These are phyloP conservation scores for Penicillium digitatum DNA, from an alignment of 2,329 filamentous ascomycete species.

Conservation along the genomic window DNA sequence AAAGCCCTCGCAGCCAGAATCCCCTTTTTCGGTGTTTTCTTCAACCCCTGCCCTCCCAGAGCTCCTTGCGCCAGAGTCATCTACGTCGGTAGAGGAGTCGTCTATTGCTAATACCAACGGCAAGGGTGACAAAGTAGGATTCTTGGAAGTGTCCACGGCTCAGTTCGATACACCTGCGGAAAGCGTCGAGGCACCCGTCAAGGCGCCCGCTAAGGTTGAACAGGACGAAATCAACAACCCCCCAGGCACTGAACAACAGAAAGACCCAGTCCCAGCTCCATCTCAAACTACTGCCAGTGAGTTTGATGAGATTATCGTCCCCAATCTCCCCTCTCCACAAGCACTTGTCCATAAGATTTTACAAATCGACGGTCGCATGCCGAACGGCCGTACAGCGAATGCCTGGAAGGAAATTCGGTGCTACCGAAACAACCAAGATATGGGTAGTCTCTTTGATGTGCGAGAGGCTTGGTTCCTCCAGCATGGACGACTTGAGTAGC, in stretches of 20 bases:
- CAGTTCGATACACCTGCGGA: not conserved
- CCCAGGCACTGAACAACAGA: not conserved
- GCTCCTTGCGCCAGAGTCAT: not conserved
- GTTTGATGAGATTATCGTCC: conserved; percentile 26
- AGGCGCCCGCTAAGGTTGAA: not conserved
- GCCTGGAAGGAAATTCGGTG: conserved; percentile 45
- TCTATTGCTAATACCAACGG: not conserved
- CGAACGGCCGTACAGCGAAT: conserved; percentile 33
- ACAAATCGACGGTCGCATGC: conserved; percentile 40
- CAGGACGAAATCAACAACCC: not conserved
- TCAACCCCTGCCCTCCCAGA: not conserved
- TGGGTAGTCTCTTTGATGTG: conserved; percentile 45
- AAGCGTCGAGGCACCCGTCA: too few relatives aligned
- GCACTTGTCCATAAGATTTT: conserved; percentile 36
- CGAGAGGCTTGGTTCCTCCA: conserved; percentile 40
- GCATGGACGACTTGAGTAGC: conserved; percentile 12
- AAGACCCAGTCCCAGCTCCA: not conserved
- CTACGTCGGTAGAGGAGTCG: not conserved
- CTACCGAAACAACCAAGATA: conserved; percentile 45
- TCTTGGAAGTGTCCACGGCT: not conserved
- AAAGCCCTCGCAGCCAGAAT: not conserved
- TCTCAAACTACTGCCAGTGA: not conserved
- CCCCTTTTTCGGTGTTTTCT: not conserved
- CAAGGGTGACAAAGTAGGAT: not conserved
- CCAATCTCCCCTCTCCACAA: conserved; percentile 28